Percentiles rank a stretch among this genome's conserved stretches.
Evolutionary conservation across 1,284 basidiomycete genomes (phyloP).

Genomic region (Trametes hirsuta): DNA sequence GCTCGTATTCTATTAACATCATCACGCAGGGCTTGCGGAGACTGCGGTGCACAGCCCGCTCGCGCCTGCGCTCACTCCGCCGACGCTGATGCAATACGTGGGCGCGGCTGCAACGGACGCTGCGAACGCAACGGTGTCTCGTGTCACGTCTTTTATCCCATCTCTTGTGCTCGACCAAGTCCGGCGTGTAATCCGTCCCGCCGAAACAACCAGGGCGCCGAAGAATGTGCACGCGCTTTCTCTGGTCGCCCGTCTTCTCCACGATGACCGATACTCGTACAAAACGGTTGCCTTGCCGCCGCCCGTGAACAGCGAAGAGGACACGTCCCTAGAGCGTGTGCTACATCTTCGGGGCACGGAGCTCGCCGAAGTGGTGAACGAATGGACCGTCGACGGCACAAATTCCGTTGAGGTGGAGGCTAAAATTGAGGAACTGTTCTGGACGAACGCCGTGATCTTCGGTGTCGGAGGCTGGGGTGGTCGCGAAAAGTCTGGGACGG

Average conservation of each 20-base stretch:
- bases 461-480: slow-evolving; percentile 44
- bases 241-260: slow-evolving; percentile 43
- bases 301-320: slow-evolving; percentile 27
- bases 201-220: slow-evolving; percentile 22
- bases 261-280: slow-evolving; percentile 40
- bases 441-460: slow-evolving; percentile 45
- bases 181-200: slow-evolving; percentile 14
- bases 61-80: slow-evolving; percentile 32
- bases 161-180: slow-evolving; percentile 19
- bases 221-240: slow-evolving; percentile 38
- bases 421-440: slow-evolving; percentile 49
- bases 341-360: slow-evolving; percentile 34
- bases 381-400: slow-evolving; percentile 51
- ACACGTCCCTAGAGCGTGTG: slow-evolving; percentile 37
- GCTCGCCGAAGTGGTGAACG: slow-evolving; percentile 46
- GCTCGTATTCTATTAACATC: neutral
- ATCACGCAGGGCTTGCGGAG: slow-evolving; percentile 38
- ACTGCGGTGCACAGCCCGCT: slow-evolving; percentile 35
- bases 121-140: slow-evolving; percentile 16
- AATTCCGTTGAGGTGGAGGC: slow-evolving; percentile 40
- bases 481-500: slow-evolving; percentile 24
- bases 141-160: slow-evolving; percentile 25
- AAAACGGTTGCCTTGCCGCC: slow-evolving; percentile 47
- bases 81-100: slow-evolving; percentile 30
- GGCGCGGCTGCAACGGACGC: slow-evolving; percentile 8